Base-by-base conservation (phyloP, 805 yeast genomes). In the Starmerella kuoi region DNA sequence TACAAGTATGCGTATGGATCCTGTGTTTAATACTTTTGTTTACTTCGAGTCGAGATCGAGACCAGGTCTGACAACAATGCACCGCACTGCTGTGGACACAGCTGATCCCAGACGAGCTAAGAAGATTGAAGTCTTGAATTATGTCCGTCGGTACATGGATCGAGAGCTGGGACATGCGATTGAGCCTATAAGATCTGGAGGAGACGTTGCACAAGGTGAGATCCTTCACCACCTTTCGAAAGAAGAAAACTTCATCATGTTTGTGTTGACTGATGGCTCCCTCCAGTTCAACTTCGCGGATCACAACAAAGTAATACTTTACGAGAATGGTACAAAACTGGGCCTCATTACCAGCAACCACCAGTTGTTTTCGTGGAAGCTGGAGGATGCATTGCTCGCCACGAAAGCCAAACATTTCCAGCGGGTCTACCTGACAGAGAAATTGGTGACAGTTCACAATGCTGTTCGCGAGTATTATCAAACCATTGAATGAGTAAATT, bases 251-350 rank as follows among this genome's bases (percentile, higher is more conserved):
- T 84, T 74, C 59, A 84, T 87, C 42, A 81, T 87, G 93, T 91
- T 91, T 65, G 88, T 85, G 60, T 65, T 91, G 66, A 83, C 94
- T 57, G 84, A 86, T 57, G 95, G 95, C 18, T 78, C 85, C 32
- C 76, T 82, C 61, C 98, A 91, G 61, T 87, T 87, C 66, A 91
- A 91, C 63, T 91, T 91, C 64, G 80, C 80, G 60, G 97, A 91
- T 63, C 98, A 91, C 58, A 87, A 81, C 62, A 91, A 91, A 63
- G 64, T 87, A 42, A 77, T 93, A 45, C 60, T 88, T 31, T 79
- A 87, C 34, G 78, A 78, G 52, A 68, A 73, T 42, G 96, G 95
- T 19, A 69, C 72, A 46, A 74, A 75, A 35, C 70, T 88, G 17
- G 82, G 93, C 22, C 85, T 85, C 54, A 77, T 88, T 40, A 82